These are phyloP conservation scores for Bipolaris zeicola DNA, from an alignment of 2,329 filamentous ascomycete species.

Conservation along the genomic window DNA sequence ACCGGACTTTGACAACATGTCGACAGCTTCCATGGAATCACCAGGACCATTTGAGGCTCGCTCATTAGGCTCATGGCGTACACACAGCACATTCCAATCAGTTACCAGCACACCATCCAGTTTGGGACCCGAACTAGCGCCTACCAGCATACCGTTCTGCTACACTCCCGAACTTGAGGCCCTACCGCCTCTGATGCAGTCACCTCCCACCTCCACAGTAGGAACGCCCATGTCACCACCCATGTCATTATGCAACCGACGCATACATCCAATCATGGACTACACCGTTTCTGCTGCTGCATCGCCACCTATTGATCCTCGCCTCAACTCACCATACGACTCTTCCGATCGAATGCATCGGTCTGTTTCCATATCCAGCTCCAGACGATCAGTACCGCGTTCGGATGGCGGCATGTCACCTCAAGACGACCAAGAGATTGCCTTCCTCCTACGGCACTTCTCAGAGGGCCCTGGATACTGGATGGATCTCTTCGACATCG, in stretches of 20 bases:
- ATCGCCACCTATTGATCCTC: slow-evolving; percentile 45
- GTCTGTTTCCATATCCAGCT: slow-evolving; percentile 32
- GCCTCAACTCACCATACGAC: slow-evolving; percentile 40
- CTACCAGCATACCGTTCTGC: slow-evolving; percentile 46
- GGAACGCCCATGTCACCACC: slow-evolving; percentile 51
- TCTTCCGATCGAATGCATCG: slow-evolving; percentile 34
- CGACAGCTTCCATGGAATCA: slow-evolving; percentile 40
- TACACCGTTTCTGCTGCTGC: slow-evolving; percentile 33
- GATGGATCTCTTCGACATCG: slow-evolving; percentile 63
- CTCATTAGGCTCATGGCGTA: slow-evolving; percentile 34
- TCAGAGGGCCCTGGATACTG: slow-evolving; percentile 65
- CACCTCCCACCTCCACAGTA: slow-evolving; percentile 36
- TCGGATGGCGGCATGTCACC: slow-evolving; percentile 28
- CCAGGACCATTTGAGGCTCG: slow-evolving; percentile 39
- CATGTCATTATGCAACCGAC: slow-evolving; percentile 53
- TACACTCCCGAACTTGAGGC: slow-evolving; percentile 39
- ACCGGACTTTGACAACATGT: slow-evolving; percentile 44
- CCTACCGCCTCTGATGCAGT: slow-evolving; percentile 37
- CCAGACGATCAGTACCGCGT: slow-evolving; percentile 31
- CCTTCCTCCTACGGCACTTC: slow-evolving; percentile 66
- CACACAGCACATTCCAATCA: slow-evolving; percentile 32
- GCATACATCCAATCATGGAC: slow-evolving; percentile 61
- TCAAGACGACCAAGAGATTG: slow-evolving; percentile 59
- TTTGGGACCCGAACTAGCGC: slow-evolving; percentile 61
- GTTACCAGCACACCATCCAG: slow-evolving; percentile 45